phyloP scores from a whole-genome alignment of 2,329 filamentous ascomycete genomes.

The Alternaria sp. region DNA sequence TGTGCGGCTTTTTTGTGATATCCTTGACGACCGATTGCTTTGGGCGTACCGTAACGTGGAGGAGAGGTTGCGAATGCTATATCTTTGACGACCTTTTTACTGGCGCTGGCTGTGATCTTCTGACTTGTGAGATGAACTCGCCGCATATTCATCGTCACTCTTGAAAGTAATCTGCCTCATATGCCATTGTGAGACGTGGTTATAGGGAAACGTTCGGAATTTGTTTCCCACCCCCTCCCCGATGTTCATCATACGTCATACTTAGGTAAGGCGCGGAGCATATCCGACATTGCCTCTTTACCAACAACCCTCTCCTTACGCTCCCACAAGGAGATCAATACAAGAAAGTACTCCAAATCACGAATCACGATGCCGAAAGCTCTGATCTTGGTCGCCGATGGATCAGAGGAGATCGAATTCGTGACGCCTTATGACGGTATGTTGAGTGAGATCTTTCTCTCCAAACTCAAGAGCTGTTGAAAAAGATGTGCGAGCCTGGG shows the following conservation, averaged over 20 bases:
- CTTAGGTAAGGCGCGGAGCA: neutral
- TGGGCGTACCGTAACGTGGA: neutral
- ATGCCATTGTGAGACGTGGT: neutral
- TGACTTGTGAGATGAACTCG: neutral
- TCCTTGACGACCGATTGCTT: constrained; percentile 12
- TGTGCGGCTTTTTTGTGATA: constrained; percentile 10
- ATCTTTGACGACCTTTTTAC: neutral
- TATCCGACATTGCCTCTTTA: too few relatives aligned
- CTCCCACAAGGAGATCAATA: too few relatives aligned
- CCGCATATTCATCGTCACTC: too few relatives aligned
- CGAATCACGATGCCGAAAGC: constrained; percentile 39
- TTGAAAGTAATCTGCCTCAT: neutral
- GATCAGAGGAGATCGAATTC: constrained; percentile 51
- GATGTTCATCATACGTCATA: constrained; percentile 16
- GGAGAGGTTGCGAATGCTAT: constrained; percentile 14
- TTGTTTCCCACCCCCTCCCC: neutral
- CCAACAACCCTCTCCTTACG: too few relatives aligned
- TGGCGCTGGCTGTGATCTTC: neutral
- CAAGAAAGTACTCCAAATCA: too few relatives aligned
- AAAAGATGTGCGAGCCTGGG: too few relatives aligned
- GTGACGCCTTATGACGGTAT: constrained; percentile 50
- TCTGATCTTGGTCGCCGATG: constrained; percentile 48
- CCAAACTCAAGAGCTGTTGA: too few relatives aligned
- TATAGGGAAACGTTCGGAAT: neutral
- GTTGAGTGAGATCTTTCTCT: neutral